Evolutionary conservation across 257 asterid species (phyloP), one percentile per base, ranked within the genome.

Genomic region (Anisodus acutangulus): DNA sequence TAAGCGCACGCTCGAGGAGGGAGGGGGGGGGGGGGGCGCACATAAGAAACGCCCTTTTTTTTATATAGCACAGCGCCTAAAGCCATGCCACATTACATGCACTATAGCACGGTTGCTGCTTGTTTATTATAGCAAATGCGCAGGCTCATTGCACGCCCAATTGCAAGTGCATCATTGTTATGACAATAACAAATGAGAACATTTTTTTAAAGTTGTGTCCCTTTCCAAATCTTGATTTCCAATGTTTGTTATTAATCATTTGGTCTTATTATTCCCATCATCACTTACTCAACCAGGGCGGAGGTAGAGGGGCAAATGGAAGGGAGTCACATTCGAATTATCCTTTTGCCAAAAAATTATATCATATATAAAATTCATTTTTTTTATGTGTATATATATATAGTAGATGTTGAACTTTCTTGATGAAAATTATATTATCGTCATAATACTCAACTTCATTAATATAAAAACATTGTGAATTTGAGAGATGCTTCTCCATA

Each of bases 101-200:
- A 57, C 62, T 51, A 51, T 76, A 76, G 60, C 81, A 51, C 17
- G 63, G 6, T 76, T 51, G 45, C 13, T 76, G 9, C 6, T 47
- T 49, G 19, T 13, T 51, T 76, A 76, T 76, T 22, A 76, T 76
- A 51, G 47, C 47, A 51, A 49, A 19, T 1, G 51, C 35, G 22
- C 13, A 51, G 63, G 47, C 81, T 76, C 7, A 7, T 51, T 22
- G 47, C 81, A 76, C 45, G 81, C 81, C 81, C 81, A 51, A 76
- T 53, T 6, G 17, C 81, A 76, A 76, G 81, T 13, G 63, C 22
- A 76, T 76, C 81, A 76, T 51, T 51, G 63, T 76, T 4, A 26
- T 26, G 45, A 12, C 63, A 51, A 26, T 10, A 76, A 16, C 64
- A 58, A 58, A 58, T 4, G 22, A n/a, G 16, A 58, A 17, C 9